Base-by-base conservation (phyloP, 805 yeast species). In the Lachancea thermotolerans region DNA sequence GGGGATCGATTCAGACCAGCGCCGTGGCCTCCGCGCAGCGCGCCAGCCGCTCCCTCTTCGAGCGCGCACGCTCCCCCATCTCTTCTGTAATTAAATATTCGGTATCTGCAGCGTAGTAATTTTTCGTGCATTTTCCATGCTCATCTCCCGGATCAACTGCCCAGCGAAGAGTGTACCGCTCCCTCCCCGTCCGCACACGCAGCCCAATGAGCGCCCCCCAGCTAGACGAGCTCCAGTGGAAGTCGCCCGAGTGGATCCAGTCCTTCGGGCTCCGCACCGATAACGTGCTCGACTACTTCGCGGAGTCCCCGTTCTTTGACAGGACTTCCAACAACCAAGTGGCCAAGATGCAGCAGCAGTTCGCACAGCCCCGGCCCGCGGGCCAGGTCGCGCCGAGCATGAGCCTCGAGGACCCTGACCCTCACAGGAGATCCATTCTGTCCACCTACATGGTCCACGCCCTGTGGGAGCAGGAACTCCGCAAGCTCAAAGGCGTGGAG, bases 221-320 rank as follows among this genome's bases (percentile, higher is more conserved):
- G 7, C 70, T 90, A 25, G 97, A 90, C 59, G 97, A 91, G 57
- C 74, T 93, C 35, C 98, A 90, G 63, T 93, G 99, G 99, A 79
- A 90, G 53, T 83, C 93, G 3, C 98, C 99, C 1, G 99, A 93
- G 64, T 93, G 96, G 95, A 88, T 93, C 51, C 95, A 89, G 60
- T 77, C 82, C 43, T 81, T 81, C 61, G 97, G 96, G 0, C 75
- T 93, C 18, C 74, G 89, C 37, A 85, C 95, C 0, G 95, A 82
- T 43, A 93, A 90, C 59, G 96, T 93, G 1, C 73, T 93, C 16
- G 98, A 93, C 48, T 93, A 93, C 66, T 90, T 93, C 59, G 72
- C 96, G 3, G 86, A 87, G 55, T 86, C 96, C 2, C 99, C 99
- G 1, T 95, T 91, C 67, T 93, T 85, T 61, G 97, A 91, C 61